Evolutionary conservation across 441 rosid genomes (phyloP).

Genomic region (Mallotus repandus): DNA sequence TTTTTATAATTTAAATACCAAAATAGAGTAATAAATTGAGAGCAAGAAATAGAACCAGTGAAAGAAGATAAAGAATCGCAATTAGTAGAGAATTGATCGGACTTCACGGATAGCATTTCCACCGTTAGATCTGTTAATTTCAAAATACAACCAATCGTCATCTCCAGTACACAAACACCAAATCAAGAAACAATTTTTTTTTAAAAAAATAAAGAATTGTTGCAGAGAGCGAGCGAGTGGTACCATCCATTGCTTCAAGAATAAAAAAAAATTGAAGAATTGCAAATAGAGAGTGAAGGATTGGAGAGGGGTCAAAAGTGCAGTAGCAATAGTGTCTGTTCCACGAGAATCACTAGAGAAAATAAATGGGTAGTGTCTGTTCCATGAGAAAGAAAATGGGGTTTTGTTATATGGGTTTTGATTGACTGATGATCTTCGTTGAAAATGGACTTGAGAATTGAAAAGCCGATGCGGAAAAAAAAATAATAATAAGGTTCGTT

Average conservation of each 20-base stretch:
- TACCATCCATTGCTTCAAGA: constrained; percentile 37
- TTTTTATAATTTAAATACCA: not conserved
- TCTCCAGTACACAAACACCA: not conserved
- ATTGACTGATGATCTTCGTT: too few species aligned
- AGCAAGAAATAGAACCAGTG: constrained; percentile 26
- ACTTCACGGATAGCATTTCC: constrained; percentile 21
- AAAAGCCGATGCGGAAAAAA: too few species aligned
- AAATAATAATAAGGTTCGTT: too few species aligned
- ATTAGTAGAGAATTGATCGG: constrained; percentile 18
- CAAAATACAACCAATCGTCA: constrained; percentile 3
- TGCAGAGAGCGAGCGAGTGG: not conserved
- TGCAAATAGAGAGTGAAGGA: constrained; percentile 19
- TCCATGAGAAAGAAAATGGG: too few species aligned
- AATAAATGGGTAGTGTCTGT: too few species aligned
- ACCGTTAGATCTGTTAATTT: constrained; percentile 27
- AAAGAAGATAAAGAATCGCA: constrained; percentile 25
- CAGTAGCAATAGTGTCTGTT: not conserved
- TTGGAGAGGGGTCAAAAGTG: not conserved
- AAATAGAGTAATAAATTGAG: not conserved
- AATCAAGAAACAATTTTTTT: not conserved
- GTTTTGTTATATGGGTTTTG: too few species aligned
- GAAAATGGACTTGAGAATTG: too few species aligned
- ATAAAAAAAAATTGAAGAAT: not conserved
- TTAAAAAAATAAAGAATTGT: not conserved
- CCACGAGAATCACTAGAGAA: too few species aligned